These are phyloP conservation scores for Moesziomyces sp. DNA, from an alignment of 1,284 basidiomycete genomes.

Conservation along the genomic window DNA sequence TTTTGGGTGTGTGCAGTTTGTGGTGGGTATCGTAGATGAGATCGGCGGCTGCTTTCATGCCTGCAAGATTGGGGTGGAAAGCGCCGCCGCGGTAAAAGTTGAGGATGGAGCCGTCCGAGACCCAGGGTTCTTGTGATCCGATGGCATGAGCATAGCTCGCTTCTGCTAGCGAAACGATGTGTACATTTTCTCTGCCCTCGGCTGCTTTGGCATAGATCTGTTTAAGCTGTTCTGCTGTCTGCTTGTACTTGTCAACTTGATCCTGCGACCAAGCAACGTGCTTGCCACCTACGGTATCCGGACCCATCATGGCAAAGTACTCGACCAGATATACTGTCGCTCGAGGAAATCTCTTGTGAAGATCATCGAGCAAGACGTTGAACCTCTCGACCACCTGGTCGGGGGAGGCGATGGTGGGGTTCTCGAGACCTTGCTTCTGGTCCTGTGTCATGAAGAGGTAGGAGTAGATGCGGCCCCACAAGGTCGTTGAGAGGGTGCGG, in stretches of 20 bases:
- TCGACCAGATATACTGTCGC: constrained; percentile 26
- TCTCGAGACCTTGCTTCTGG: constrained; percentile 1
- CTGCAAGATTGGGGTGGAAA: constrained; percentile 22
- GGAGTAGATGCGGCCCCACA: constrained; percentile 18
- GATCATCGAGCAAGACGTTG: constrained; percentile 8
- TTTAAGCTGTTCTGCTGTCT: constrained; percentile 13
- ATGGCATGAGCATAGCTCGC: constrained; percentile 15
- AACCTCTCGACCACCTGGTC: constrained; percentile 16
- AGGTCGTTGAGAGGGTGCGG: constrained; percentile 16
- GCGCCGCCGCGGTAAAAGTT: constrained; percentile 18
- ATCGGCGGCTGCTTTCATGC: constrained; percentile 25
- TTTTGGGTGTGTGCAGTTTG: background rate
- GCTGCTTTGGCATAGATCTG: constrained; percentile 19
- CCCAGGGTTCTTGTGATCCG: constrained; percentile 20
- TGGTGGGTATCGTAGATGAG: constrained; percentile 15
- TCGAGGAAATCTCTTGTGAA: constrained; percentile 10
- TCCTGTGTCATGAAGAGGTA: constrained; percentile 5
- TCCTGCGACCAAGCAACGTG: constrained; percentile 12
- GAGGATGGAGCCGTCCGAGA: constrained; percentile 14
- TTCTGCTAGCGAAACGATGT: constrained; percentile 22
- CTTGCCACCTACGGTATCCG: constrained; percentile 9
- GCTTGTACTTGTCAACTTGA: constrained; percentile 10
- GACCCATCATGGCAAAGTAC: constrained; percentile 31
- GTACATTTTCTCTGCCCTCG: constrained; percentile 1
- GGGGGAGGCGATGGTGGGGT: constrained; percentile 14